Evolutionary conservation across 2,329 filamentous ascomycete species (phyloP).

Genomic region (Exophiala aquamarina): DNA sequence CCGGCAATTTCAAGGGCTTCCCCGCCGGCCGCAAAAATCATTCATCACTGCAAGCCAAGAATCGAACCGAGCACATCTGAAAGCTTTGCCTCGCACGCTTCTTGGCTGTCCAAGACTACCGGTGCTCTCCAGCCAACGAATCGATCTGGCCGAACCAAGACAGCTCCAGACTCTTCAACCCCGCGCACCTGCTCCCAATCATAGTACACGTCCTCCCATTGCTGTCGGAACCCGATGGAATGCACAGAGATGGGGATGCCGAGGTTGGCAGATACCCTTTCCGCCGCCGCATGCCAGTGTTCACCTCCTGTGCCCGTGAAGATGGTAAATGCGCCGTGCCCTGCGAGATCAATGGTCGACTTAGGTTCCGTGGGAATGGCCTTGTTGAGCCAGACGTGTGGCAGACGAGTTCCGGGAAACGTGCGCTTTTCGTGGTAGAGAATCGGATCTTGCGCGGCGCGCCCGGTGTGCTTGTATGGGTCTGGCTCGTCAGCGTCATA

Average conservation of each 20-base stretch:
- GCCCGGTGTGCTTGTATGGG: conserved; percentile 14
- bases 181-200: conserved; percentile 57
- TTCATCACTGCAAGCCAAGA: conserved; percentile 4
- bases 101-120: conserved; percentile 8
- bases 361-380: conserved; percentile 44
- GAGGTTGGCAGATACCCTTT: conserved; percentile 36
- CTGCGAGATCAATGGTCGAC: conserved; percentile 63
- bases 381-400: conserved; percentile 63
- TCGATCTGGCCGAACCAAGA: conserved; percentile 59
- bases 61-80: conserved; percentile 27
- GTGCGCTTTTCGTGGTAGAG: conserved; percentile 49
- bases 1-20: too few relatives aligned
- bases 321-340: conserved; percentile 53
- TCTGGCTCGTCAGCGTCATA: conserved; percentile 44
- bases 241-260: conserved; percentile 50
- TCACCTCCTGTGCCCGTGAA: conserved; percentile 57
- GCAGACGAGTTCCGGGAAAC: conserved; percentile 60
- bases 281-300: conserved; percentile 53
- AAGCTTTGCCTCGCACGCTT: conserved; percentile 26
- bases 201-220: conserved; percentile 63
- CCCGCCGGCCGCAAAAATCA: too few relatives aligned
- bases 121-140: conserved; percentile 56
- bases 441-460: conserved; percentile 38
- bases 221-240: conserved; percentile 57
- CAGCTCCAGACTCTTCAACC: conserved; percentile 57